Base-by-base conservation (phyloP, 73 alveolate genomes). In the Paramecium primaurelia region DNA sequence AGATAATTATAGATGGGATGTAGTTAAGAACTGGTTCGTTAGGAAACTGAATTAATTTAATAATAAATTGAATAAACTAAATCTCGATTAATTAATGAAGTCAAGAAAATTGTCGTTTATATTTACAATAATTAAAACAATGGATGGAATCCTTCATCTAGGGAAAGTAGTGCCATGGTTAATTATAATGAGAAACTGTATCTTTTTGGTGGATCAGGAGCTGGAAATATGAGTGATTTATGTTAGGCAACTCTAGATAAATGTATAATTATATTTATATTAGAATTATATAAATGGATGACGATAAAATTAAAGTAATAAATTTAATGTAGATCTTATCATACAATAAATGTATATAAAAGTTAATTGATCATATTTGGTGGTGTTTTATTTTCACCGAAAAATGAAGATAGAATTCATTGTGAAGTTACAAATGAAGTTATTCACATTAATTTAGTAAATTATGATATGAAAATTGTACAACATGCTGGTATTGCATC, bases 141-240 rank as follows among this genome's bases (percentile, higher is more conserved):
- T 11, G 38, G 47, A 37, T 75, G 88, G 88, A 42, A 42, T 16
- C 88, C 88, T 4, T 38, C 68, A 30, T 75, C 88, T n/a, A 30
- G 60, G 6, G 88, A 75, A 25, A 42, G 88, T 36, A 18, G 68
- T 38, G 60, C 88, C 3, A 22, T 75, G 59, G 88, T 75, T 9
- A 42, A 16, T 18, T 75, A 75, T 34, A 42, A 75, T 42, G 60
- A 42, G 1, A 75, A 38, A 22, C 88, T 75, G 10, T 75, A 38
- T 75, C 34, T 75, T 11, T 75, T 32, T 75, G 88, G 88, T 12
- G 88, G 88, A 75, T 37, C 58, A 37, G 88, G 88, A 8, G 36
- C 58, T 34, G 88, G 58, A 75, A 4, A 22, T 10, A 10, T 38
- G 26, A 42, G 22, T 38, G 88, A 75, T 18, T 28, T 36, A 12